Base-by-base conservation (phyloP, 768 basidiomycete species). In the Kwoniella mangroviensis region DNA sequence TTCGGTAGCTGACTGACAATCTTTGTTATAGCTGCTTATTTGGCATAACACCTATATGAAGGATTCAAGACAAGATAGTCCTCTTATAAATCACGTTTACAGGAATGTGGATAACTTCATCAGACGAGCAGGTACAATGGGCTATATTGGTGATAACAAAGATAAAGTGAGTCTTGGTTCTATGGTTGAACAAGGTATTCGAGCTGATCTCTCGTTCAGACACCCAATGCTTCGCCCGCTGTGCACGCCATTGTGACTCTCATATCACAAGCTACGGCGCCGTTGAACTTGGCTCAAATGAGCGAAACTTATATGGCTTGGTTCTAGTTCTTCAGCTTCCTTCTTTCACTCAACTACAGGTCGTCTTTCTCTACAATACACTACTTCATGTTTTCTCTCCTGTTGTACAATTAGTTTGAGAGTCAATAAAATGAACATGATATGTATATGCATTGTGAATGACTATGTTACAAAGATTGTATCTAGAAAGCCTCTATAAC, bases 251-350 rank as follows among this genome's bases (percentile, higher is more conserved):
- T 94, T 64, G 89, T 90, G 34, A 91, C 89, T 76, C 86, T 97
- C 21, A 90, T 98, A 69, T 90, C 91, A 0, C 88, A 87, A 45
- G 93, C 96, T 17, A 93, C 93, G 4, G 92, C 94, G 78, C 93
- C 94, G 1, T 84, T 91, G 28, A 89, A 91, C 70, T 87, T 98
- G 9, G 89, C 90, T 68, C 91, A 90, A 81, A 92, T 93, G 90
- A 88, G 89, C 40, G 93, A 96, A 80, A 85, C 88, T 28, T 94
- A 90, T 78, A 87, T 90, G 73, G 91, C 94, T 4, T 96, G 93
- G 92, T 93, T 70, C 76, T 81, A 73, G 45, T 49, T 12, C 45
- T 49, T 15, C 1, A 49, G 45, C 3, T 34, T 34, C 34, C 6
- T 34, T 6, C 34, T 34, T 34, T 7, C 6, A 1, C 6, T 34